Conservation (phyloP, 176 grass and related monocot genomes). For the Oryza officinalis region DNA sequence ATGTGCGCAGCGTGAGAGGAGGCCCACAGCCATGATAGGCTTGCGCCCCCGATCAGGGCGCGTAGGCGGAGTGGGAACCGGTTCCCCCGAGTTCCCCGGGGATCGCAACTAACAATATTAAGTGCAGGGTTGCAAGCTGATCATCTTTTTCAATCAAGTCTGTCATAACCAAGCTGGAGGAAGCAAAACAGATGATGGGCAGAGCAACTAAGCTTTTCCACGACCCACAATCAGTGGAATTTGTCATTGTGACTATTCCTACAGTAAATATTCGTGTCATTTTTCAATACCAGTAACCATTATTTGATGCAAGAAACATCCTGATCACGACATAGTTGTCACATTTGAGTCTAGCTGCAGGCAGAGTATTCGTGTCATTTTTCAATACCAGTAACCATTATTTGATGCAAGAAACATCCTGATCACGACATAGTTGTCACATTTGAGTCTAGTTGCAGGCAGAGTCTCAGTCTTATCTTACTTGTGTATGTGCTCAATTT, state of each 20-base stretch:
- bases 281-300: background rate
- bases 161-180: background rate
- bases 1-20: no score
- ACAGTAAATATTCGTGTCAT: slow-evolving; percentile 12
- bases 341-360: background rate
- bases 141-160: slow-evolving; percentile 22
- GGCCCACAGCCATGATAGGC: no score
- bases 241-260: slow-evolving; percentile 39
- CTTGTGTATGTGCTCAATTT: slow-evolving; percentile 3
- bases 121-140: background rate
- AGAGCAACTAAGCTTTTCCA: slow-evolving; percentile 16
- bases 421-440: background rate
- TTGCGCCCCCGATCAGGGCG: no score
- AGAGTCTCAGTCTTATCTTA: background rate
- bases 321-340: background rate
- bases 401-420: background rate
- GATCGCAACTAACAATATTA: no score
- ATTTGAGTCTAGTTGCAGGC: background rate
- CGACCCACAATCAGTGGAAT: slow-evolving; percentile 32
- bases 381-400: background rate
- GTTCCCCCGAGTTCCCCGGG: no score
- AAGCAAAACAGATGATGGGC: background rate
- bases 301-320: slow-evolving; percentile 16
- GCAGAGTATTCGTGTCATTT: background rate
- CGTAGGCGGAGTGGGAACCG: no score